Evolutionary conservation across 306 rosid species (phyloP).

Genomic region (Astragalus membranaceus): DNA sequence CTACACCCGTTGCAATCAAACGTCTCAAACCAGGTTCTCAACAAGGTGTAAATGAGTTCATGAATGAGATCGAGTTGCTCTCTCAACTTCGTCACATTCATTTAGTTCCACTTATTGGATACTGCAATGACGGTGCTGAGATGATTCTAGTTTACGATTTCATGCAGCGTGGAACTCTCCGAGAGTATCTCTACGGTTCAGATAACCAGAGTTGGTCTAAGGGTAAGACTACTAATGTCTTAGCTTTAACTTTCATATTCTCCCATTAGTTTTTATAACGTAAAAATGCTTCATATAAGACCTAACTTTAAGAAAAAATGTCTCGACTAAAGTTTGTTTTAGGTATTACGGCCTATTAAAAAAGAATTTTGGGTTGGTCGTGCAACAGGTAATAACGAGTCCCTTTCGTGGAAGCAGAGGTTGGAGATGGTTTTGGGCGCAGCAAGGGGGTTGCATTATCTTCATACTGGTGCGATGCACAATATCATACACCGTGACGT

Average conservation of each 20-base stretch:
- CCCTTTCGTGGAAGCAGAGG: conserved; percentile 28
- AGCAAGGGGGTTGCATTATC: conserved; percentile 32
- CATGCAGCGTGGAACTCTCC: conserved; percentile 31
- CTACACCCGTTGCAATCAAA: conserved; percentile 9
- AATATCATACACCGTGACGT: conserved; percentile 39
- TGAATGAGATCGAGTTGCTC: conserved; percentile 24
- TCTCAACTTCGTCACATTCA: conserved; percentile 23
- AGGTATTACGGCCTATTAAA: no score
- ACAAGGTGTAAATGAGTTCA: conserved; percentile 18
- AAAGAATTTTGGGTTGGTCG: no score
- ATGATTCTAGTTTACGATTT: conserved; percentile 28
- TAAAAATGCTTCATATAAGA: no score
- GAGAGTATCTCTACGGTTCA: conserved; percentile 21
- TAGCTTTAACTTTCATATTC: no score
- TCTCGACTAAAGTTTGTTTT: no score
- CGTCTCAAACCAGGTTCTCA: conserved; percentile 6
- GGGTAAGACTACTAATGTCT: no score
- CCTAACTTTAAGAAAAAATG: no score
- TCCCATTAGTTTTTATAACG: no score
- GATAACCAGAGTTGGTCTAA: background rate
- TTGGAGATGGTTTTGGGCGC: conserved; percentile 26
- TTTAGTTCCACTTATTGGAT: conserved; percentile 21
- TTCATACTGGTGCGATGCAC: conserved; percentile 20
- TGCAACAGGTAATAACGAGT: background rate
- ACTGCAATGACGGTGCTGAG: conserved; percentile 16